Evolutionary conservation across 176 grass and related monocot species (phyloP).

Genomic region (Ensete ventricosum): DNA sequence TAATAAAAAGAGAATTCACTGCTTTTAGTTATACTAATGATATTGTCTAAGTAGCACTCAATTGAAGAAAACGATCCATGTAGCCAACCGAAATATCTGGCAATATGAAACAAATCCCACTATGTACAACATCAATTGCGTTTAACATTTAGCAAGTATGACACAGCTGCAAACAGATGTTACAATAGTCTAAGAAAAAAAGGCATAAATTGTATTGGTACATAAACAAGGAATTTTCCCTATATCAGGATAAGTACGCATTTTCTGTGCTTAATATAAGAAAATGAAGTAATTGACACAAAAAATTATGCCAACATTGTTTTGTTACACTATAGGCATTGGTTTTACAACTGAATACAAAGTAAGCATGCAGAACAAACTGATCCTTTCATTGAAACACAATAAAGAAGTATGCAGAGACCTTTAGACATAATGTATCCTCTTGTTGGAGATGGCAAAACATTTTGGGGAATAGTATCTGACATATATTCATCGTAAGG

Average conservation of each 20-base stretch:
- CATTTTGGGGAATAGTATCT: conserved; percentile 20
- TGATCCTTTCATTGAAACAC: neutral
- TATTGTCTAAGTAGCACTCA: no score
- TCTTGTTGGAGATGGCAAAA: conserved; percentile 3
- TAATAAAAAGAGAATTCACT: no score
- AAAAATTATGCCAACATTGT: neutral
- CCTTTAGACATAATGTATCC: conserved; percentile 20
- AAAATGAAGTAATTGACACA: neutral
- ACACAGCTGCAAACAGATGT: neutral
- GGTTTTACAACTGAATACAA: neutral
- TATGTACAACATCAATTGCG: neutral
- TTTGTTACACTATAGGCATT: neutral
- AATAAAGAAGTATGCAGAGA: conserved; percentile 8
- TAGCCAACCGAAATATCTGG: neutral
- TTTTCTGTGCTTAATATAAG: neutral
- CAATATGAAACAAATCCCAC: neutral
- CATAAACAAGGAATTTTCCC: neutral
- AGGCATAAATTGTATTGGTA: neutral
- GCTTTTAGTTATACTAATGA: no score
- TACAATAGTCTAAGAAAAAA: neutral
- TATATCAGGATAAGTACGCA: neutral
- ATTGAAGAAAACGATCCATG: neutral
- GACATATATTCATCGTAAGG: neutral
- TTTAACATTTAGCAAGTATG: neutral
- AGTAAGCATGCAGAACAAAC: neutral